These are phyloP conservation scores for Saccharomyces pastorianus DNA, from an alignment of 1,139 yeast species.

Conservation along the genomic window DNA sequence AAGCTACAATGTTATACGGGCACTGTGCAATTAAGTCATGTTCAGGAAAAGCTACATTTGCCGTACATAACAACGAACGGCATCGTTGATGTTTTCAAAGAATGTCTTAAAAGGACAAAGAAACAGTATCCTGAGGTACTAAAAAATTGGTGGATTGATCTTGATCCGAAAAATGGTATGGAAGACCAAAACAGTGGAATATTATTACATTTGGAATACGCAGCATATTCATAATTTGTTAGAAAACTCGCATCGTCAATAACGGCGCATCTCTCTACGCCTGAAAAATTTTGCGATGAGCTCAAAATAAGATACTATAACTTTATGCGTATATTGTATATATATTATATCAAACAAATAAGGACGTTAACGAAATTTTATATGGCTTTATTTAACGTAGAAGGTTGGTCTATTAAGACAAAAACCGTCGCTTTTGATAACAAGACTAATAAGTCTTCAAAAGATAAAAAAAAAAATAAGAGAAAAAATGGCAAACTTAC, in stretches of 20 bases:
- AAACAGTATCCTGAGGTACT: slow-evolving; percentile 6
- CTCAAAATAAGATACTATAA: not conserved
- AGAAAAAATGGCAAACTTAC: slow-evolving; percentile 10
- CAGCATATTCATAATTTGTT: not conserved
- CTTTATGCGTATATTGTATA: not conserved
- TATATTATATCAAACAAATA: not conserved
- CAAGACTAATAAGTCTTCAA: slow-evolving; percentile 31
- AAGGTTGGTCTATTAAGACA: slow-evolving; percentile 69
- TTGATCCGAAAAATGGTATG: slow-evolving; percentile 8
- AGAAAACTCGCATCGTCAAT: slow-evolving; percentile 3
- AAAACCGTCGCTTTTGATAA: slow-evolving; percentile 45
- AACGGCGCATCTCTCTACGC: slow-evolving; percentile 7
- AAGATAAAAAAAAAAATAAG: slow-evolving; percentile 31
- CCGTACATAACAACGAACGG: slow-evolving; percentile 8
- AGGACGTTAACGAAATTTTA: not conserved
- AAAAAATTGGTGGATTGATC: slow-evolving; percentile 21
- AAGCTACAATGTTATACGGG: slow-evolving; percentile 14
- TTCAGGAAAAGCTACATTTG: slow-evolving; percentile 8
- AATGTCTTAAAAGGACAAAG: slow-evolving; percentile 6
- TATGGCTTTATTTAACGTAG: slow-evolving; percentile 72
- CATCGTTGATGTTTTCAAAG: slow-evolving; percentile 15
- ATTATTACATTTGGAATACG: slow-evolving; percentile 14
- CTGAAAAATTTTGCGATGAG: slow-evolving; percentile 3
- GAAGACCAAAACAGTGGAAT: not conserved
- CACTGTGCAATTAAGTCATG: slow-evolving; percentile 9